Evolutionary conservation across 2,329 filamentous ascomycete genomes (phyloP).

Genomic region (Penicillium sclerotigenum): DNA sequence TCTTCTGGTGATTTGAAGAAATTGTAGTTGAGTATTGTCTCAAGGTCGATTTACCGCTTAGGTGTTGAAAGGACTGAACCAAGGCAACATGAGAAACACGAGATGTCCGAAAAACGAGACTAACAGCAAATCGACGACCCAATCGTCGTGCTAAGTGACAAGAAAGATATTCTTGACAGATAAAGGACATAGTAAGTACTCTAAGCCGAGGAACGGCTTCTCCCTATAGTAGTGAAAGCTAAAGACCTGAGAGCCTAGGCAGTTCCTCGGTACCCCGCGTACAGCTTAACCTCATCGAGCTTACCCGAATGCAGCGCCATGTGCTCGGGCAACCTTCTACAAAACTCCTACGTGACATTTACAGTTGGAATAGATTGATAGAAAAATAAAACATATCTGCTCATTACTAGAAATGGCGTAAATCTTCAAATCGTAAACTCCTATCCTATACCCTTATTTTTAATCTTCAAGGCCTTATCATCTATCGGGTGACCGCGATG

Average conservation of each 20-base stretch:
- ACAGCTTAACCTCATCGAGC: conserved; percentile 15
- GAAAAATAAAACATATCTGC: conserved; percentile 11
- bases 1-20: conserved; percentile 11
- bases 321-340: conserved; percentile 4
- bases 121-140: neutral
- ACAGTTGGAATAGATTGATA: neutral
- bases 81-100: neutral
- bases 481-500: conserved; percentile 26
- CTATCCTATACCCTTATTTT: conserved; percentile 32
- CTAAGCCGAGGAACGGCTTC: neutral
- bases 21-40: conserved; percentile 17
- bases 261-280: conserved; percentile 25
- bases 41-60: neutral
- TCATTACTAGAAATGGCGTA: conserved; percentile 23
- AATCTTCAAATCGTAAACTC: conserved; percentile 33
- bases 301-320: conserved; percentile 20
- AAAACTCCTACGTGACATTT: neutral
- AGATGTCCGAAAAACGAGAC: neutral
- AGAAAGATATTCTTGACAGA: neutral
- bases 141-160: conserved; percentile 3
- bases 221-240: conserved; percentile 11
- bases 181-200: conserved; percentile 11
- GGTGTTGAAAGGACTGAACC: neutral
- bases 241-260: conserved; percentile 25
- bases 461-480: conserved; percentile 31